Evolutionary conservation across 2,329 filamentous ascomycete species (phyloP), one percentile per base, ranked within the genome.

Genomic region (Xylariaceae sp.): DNA sequence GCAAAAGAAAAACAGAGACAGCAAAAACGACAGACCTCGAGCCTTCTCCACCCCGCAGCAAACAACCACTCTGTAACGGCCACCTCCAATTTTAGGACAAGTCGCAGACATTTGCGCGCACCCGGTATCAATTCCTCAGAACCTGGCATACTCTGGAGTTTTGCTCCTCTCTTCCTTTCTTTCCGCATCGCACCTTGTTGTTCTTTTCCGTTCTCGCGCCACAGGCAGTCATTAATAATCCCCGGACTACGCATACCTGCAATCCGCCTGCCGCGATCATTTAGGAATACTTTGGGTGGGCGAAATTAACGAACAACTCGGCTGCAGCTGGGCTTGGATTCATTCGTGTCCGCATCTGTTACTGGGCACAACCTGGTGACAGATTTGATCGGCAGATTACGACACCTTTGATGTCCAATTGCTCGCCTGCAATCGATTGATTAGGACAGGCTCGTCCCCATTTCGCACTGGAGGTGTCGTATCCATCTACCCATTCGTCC

Each of bases 71-170:
- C 52, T 16, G 22, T 42, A 15, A 41, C 48, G 18, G 37, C 36
- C 12, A 44, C 46, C 34, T 43, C 36, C 13, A 34, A 36, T 30
- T 18, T 18, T 41, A 21, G 32, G 19, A 48, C 56, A 58, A 55
- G 44, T 60, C 39, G 58, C 49, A 56, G 12, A 51, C 42, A 49
- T 50, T 41, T 41, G 49, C 54, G 32, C 56, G 49, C 53, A 43
- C 55, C 47, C 53, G 7, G 15, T 22, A 43, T 26, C 44, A 6
- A 42, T 29, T 32, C 32, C 6, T 12, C 48, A 47, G 42, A 18
- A 34, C 39, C 29, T 47, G 26, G 32, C 39, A 22, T 46, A 42
- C 36, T 39, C 37, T 39, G 18, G 9, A n/a, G 39, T 44, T 26
- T 32, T 21, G 29, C 37, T 50, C 32, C 19, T 44, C 32, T 41